Base-by-base conservation (phyloP, 2,329 filamentous ascomycete genomes). In the Cladosporium sp. region DNA sequence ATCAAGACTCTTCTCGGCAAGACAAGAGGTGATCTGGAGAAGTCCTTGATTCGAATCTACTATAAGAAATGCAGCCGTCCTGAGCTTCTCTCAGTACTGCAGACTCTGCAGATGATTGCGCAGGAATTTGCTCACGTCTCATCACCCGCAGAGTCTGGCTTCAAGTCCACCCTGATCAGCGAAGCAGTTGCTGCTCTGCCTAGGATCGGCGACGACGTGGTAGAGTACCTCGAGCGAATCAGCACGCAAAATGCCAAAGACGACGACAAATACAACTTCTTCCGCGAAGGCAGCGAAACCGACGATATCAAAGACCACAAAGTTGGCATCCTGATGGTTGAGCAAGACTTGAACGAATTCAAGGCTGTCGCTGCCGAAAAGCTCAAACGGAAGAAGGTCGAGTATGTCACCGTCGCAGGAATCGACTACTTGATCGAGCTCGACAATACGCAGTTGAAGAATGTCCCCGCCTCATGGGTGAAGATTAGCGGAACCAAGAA, bases 341-440 rank as follows among this genome's bases (percentile, higher is more conserved):
- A 98, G 70, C 84, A 93, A 62, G 90, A 95, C 53, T 81, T 98
- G 1, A 81, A 92, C 55, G 80, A 82, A 13, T 89, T 97, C 68
- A 85, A 85, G 38, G 68, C 78, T 28, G 81, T 78, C 10, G 89
- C 89, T 2, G 87, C 86, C 1, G 74, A 81, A 42, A 86, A 84
- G 54, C 74, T 98, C 14, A 83, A 83, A 56, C 86, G 84, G 66
- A 86, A 74, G 2, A 81, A 83, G 43, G 80, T 93, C 18, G 77
- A 84, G 4, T 98, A 95, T 65, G 82, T 84, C 22, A 93, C 89
- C 0, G 87, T 93, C 7, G 81, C 89, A 1, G 91, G 91, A 7
- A 95, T 97, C 61, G 93, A 97, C 67, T 98, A 89, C 66, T 81
- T 98, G 16, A 88, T 98, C 62, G 93, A 97, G 70, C 86, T 98